Evolutionary conservation across 2,329 filamentous ascomycete species (phyloP).

Genomic region (Neobulgaria alba): DNA sequence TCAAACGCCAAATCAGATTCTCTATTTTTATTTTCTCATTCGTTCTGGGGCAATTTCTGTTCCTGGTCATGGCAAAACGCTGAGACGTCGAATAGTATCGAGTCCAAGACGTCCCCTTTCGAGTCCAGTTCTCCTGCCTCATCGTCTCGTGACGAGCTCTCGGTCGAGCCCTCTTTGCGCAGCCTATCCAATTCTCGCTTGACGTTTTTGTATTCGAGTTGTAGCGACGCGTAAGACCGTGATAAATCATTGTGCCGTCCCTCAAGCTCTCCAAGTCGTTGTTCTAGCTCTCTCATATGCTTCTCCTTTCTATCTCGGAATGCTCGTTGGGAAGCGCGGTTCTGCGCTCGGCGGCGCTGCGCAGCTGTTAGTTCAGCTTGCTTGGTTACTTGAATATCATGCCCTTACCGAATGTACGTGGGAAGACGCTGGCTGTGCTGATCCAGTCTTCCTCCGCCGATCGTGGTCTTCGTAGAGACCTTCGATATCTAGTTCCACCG

Average conservation of each 20-base stretch:
- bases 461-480: conserved; percentile 29
- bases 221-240: conserved; percentile 43
- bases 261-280: conserved; percentile 43
- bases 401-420: conserved; percentile 28
- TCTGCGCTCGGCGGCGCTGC: conserved; percentile 51
- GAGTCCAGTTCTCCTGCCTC: conserved; percentile 18
- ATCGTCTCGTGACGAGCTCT: conserved; percentile 11
- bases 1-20: conserved; percentile 7
- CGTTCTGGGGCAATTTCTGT: conserved; percentile 13
- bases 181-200: conserved; percentile 26
- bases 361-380: conserved; percentile 3
- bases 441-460: conserved; percentile 23
- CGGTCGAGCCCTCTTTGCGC: conserved; percentile 17
- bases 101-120: conserved; percentile 22
- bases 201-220: conserved; percentile 29
- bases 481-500: conserved; percentile 28
- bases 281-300: conserved; percentile 54
- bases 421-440: conserved; percentile 23
- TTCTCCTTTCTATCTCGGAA: conserved; percentile 57
- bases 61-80: conserved; percentile 27
- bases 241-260: conserved; percentile 47
- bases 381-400: not conserved
- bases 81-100: conserved; percentile 27
- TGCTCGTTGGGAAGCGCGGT: conserved; percentile 51
- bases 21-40: conserved; percentile 2